Evolutionary conservation across 2,329 filamentous ascomycete genomes (phyloP).

Genomic region (Phoma sp.): DNA sequence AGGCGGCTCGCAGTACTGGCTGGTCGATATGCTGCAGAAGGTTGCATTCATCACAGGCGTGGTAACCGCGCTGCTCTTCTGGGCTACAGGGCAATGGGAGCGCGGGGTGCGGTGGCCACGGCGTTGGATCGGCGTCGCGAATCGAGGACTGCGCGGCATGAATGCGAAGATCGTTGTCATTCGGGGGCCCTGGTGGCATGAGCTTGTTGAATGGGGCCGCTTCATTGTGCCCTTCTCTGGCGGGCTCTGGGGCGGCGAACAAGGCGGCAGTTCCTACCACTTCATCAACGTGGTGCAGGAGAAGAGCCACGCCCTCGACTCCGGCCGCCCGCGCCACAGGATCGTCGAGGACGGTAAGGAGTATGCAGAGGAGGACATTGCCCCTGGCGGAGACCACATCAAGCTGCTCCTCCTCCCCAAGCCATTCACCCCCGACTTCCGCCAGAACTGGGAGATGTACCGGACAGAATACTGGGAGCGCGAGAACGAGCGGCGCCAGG

Average conservation of each 20-base stretch:
- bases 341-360: conserved; percentile 64
- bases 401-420: conserved; percentile 91
- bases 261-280: conserved; percentile 72
- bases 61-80: conserved; percentile 84
- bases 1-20: conserved; percentile 95
- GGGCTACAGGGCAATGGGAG: conserved; percentile 96
- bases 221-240: conserved; percentile 77
- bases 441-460: conserved; percentile 97
- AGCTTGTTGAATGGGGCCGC: conserved; percentile 72
- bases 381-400: conserved; percentile 87
- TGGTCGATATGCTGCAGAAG: conserved; percentile 87
- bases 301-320: conserved; percentile 35
- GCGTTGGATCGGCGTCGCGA: conserved; percentile 86
- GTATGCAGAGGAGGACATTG: conserved; percentile 85
- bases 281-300: conserved; percentile 68
- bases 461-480: conserved; percentile 95
- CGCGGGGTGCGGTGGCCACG: conserved; percentile 92
- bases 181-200: conserved; percentile 80
- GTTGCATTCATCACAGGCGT: conserved; percentile 90
- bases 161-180: conserved; percentile 96
- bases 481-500: conserved; percentile 85
- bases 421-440: conserved; percentile 90
- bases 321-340: conserved; percentile 33
- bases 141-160: conserved; percentile 86
- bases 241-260: conserved; percentile 49